Base-by-base conservation (phyloP, 805 yeast species). In the Kurtzmaniella cleridarum region DNA sequence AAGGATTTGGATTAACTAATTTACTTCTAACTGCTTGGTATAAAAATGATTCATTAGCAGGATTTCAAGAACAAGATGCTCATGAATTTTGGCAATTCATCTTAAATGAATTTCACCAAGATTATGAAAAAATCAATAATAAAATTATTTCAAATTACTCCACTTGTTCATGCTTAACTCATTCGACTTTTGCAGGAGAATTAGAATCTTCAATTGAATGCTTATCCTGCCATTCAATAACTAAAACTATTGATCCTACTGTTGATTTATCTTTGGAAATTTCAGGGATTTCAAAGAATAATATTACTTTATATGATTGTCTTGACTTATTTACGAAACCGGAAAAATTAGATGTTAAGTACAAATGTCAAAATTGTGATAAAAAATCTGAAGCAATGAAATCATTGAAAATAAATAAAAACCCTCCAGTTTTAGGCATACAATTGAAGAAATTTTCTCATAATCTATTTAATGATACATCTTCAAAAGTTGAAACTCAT, bases 11-110 rank as follows among this genome's bases (percentile, higher is more conserved):
- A 0, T 83, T 93, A 45, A 81, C 93, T 2, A 76, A 84, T 36
- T 61, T 93, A 34, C 69, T 93, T 36, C 73, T 78, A n/a, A 86
- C 96, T 10, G 82, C 96, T 1, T 89, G 96, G 91, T 81, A 81
- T 51, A 81, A 82, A 34, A 85, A 87, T 49, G 77, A 84, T 47
- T 76, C 88, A 27, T 73, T 93, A 42, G 95, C 97, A 0, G 99
- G 99, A 1, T 90, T 90, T 49, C 84, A 93, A 27, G 97, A 93
- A 60, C 99, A 93, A 61, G 99, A 93, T 58, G 98, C 98, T 0
- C 99, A 93, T 62, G 99, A 93, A 60, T 93, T 91, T 60, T 83
- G 95, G 83, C 97, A 93, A 56, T 90, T 91, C 56, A 54, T 91
- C 23, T 69, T 91, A 29, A 85, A 91, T 59, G 95, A 89, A 60